Evolutionary conservation across 2,329 filamentous ascomycete genomes (phyloP), one percentile per base, ranked within the genome.

Genomic region (Amauroascus niger): DNA sequence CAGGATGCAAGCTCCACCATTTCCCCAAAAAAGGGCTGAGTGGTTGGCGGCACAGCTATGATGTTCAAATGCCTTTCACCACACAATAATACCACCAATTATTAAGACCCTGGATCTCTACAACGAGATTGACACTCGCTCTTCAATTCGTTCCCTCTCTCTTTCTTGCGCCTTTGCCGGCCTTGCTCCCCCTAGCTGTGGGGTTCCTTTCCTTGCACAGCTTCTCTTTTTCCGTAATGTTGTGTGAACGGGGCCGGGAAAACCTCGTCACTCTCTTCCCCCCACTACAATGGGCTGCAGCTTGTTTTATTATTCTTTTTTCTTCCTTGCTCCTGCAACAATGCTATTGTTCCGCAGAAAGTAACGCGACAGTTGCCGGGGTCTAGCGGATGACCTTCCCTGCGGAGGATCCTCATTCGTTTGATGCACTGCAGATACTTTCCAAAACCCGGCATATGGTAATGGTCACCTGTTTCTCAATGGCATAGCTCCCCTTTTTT

Each of bases 321-420:
- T 35, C 14, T 35, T 35, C 14, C 8, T 5, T 39, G 9, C 14
- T 18, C 40, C 41, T 22, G 35, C 24, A 26, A 49, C 51, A 48
- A 53, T 53, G 44, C 33, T 37, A 53, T 53, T 53, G 33, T 47
- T 49, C 51, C 44, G 50, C 45, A 49, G 24, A 43, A 53, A 24
- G n/a, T 37, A 41, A 48, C 44, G 51, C 51, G 51, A 53, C 33
- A 26, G 35, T 16, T 8, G 30, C 43, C 44, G 44, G 51, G 51
- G 35, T 52, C 50, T 52, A 40, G 28, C 50, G 30, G 16, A 30
- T 46, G 32, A 30, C 40, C 32, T 20, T 41, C n/a, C 9, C 20
- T 4, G 32, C 14, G 26, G 26, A 18, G 14, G 13, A 46, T 26
- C 41, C 30, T 30, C 7, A 45, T 52, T 52, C 30, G 30, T 39